Evolutionary conservation across 2,329 filamentous ascomycete species (phyloP).

Genomic region (Colletotrichum higginsianum): DNA sequence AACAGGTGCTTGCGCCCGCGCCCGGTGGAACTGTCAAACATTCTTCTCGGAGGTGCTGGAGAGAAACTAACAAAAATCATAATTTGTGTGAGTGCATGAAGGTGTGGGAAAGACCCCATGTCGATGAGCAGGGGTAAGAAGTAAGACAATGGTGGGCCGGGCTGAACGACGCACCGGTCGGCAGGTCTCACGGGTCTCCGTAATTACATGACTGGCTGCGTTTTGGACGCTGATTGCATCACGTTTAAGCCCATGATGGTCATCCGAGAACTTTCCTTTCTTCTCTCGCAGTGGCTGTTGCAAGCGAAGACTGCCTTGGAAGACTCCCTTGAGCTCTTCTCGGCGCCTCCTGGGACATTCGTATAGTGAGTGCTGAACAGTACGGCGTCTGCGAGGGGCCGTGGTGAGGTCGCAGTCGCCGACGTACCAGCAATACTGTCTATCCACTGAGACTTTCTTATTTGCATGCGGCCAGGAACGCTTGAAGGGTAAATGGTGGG

Average conservation of each 20-base stretch:
- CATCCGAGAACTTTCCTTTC: constrained; percentile 34
- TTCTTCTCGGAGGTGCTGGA: constrained; percentile 12
- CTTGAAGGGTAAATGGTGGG: background rate
- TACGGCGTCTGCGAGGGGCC: constrained; percentile 15
- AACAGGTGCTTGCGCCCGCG: background rate
- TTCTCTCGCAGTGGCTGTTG: constrained; percentile 16
- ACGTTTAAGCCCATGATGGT: constrained; percentile 34
- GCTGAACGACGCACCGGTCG: constrained; percentile 44
- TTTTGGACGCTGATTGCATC: constrained; percentile 40
- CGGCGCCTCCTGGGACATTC: constrained; percentile 14
- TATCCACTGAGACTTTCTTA: background rate
- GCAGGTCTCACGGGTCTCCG: constrained; percentile 40
- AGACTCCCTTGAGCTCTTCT: constrained; percentile 6
- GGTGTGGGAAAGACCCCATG: constrained; percentile 45
- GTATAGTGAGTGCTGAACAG: constrained; percentile 5
- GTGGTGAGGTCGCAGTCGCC: constrained; percentile 2
- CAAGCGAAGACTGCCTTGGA: constrained; percentile 14
- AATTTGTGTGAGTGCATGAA: constrained; percentile 42
- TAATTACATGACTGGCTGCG: constrained; percentile 41
- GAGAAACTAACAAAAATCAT: constrained; percentile 10
- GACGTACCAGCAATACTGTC: background rate
- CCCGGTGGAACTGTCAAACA: constrained; percentile 10
- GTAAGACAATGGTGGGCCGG: constrained; percentile 44
- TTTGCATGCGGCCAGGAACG: background rate
- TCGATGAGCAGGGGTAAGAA: constrained; percentile 43